Base-by-base conservation (phyloP, 306 rosid species). In the Cucumis melo region DNA sequence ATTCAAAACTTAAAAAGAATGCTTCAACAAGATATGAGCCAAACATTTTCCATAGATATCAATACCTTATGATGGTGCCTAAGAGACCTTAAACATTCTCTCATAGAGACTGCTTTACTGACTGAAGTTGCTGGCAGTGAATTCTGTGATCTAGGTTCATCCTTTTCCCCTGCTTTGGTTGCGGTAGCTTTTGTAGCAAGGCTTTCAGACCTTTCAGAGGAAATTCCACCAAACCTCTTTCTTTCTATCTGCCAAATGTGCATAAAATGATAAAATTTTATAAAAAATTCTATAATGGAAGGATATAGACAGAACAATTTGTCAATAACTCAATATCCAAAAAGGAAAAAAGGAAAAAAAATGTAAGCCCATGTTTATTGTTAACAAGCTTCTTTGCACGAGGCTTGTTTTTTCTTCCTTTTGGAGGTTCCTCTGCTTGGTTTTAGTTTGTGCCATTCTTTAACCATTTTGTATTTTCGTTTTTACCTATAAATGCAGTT, bases 81-180 rank as follows among this genome's bases (percentile, higher is more conserved):
- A 78, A 95, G 96, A 88, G 97, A 88, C 62, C 98, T 93, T 80
- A 95, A 76, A 76, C 97, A 89, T 82, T 89, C 99, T 82, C 98
- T 92, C 96, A 92, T 90, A 81, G 87, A 96, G 80, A 88, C 98
- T 41, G 89, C 60, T 86, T 88, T 92, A 80, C 96, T 88, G 67
- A 92, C 95, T 63, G 98, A 93, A 80, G 90, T 91, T 64, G 90
- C 55, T 7, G 96, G 97, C 86, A 91, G 81, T 10, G 84, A 82
- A 82, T 86, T 87, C 97, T 89, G 85, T 81, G 73, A 23, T 14
- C 76, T 71, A 78, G 5, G 23, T 85, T 89, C 96, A 87, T 39
- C 74, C 46, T 87, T 84, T 66, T 78, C 79, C 39, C 54, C 56
- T 58, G 36, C 63, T 15, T 15, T 54, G 63, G 68, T 54, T 59